A percentile compares a stretch with the other conserved stretches of the same genome.
Evolutionary conservation across 495 filamentous ascomycete genomes (phyloP).

Genomic region (Aspergillus panamensis): DNA sequence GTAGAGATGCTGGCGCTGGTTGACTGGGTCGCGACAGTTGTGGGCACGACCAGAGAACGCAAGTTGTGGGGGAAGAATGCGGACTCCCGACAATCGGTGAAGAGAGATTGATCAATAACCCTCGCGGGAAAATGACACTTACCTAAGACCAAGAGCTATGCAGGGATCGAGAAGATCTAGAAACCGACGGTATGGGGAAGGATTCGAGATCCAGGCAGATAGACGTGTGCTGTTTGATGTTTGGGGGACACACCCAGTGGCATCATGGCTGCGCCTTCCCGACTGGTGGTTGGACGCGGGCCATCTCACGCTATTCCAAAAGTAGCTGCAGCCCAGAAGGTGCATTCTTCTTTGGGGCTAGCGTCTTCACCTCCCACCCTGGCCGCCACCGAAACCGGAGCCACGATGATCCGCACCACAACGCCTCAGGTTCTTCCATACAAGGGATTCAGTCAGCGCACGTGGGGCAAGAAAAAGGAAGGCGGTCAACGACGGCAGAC

Average conservation of each 20-base stretch:
- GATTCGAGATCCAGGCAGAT: conserved; percentile 8
- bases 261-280: conserved; percentile 20
- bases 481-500: conserved; percentile 7
- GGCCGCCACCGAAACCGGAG: conserved; percentile 9
- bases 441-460: background rate
- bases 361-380: conserved; percentile 1
- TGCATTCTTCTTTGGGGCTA: conserved; percentile 9
- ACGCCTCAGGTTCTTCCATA: conserved; percentile 2
- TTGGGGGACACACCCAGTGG: conserved; percentile 12
- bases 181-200: background rate
- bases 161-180: conserved; percentile 7
- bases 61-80: conserved; percentile 21
- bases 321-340: background rate
- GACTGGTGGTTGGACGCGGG: conserved; percentile 14
- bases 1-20: background rate
- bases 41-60: conserved; percentile 15
- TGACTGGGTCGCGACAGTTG: conserved; percentile 13
- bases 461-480: conserved; percentile 1
- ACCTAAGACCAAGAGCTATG: conserved; percentile 15
- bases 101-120: conserved; percentile 1
- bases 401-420: background rate
- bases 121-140: conserved; percentile 11
- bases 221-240: conserved; percentile 17
- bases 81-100: conserved; percentile 11
- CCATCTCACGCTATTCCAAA: conserved; percentile 11